Evolutionary conservation across 345 rosid species (phyloP).

Genomic region (Eucalyptus polyanthemos): DNA sequence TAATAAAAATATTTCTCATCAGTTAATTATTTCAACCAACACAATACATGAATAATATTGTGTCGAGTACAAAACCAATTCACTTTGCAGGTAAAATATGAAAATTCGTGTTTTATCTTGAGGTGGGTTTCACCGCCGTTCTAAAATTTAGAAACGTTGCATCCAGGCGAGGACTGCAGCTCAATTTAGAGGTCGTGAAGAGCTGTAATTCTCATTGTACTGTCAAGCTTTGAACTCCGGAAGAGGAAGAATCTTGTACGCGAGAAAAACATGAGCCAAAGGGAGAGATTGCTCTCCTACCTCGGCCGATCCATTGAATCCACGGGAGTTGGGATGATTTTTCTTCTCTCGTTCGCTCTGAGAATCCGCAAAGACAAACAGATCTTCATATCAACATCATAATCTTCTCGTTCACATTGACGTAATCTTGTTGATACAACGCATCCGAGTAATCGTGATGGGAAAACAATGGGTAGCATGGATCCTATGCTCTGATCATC

Average conservation of each 20-base stretch:
- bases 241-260: background rate
- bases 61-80: too few relatives aligned
- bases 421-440: background rate
- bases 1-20: too few relatives aligned
- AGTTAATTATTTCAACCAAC: too few relatives aligned
- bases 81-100: too few relatives aligned
- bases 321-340: background rate
- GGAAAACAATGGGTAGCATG: background rate
- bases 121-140: background rate
- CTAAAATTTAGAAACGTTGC: background rate
- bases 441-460: background rate
- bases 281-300: background rate
- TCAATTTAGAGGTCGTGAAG: background rate
- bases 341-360: background rate
- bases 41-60: background rate
- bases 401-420: background rate
- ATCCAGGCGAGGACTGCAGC: background rate
- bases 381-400: background rate
- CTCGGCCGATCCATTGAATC: background rate
- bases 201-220: background rate
- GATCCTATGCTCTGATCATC: background rate
- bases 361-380: background rate
- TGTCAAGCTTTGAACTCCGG: background rate
- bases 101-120: background rate
- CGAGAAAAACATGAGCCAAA: background rate